These are phyloP conservation scores for Pseudogymnoascus sp. DNA, from an alignment of 2,329 filamentous ascomycete species.

Conservation along the genomic window DNA sequence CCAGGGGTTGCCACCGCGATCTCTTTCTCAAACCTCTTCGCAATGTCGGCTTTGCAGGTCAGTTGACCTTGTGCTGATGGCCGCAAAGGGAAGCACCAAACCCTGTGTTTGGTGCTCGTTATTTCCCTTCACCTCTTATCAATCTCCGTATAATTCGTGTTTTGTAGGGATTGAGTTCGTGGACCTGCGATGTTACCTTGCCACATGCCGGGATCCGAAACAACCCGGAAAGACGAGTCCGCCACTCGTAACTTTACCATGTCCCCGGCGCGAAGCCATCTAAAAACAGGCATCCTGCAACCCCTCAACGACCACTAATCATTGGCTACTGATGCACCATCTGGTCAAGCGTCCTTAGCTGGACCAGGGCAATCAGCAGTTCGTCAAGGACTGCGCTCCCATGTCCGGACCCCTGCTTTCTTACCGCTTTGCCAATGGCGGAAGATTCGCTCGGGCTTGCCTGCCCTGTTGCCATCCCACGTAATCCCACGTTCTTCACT, in stretches of 20 bases:
- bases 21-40: background rate
- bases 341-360: background rate
- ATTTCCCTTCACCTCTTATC: background rate
- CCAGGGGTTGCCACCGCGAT: slow-evolving; percentile 1
- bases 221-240: background rate
- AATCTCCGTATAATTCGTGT: background rate
- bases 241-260: slow-evolving; percentile 4
- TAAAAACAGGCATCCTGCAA: slow-evolving; percentile 2
- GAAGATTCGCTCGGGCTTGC: slow-evolving; percentile 2
- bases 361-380: background rate
- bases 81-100: background rate
- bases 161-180: background rate
- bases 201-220: slow-evolving; percentile 9
- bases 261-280: background rate
- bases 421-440: background rate
- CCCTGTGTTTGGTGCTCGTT: background rate
- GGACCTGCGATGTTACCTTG: background rate
- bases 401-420: background rate
- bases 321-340: slow-evolving; percentile 1
- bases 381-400: background rate
- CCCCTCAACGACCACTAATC: background rate
- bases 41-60: background rate
- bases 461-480: background rate
- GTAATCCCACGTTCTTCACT: slow-evolving; percentile 5
- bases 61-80: background rate